phyloP scores from a whole-genome alignment of 257 asterid genomes.

The Capsicum baccatum region DNA sequence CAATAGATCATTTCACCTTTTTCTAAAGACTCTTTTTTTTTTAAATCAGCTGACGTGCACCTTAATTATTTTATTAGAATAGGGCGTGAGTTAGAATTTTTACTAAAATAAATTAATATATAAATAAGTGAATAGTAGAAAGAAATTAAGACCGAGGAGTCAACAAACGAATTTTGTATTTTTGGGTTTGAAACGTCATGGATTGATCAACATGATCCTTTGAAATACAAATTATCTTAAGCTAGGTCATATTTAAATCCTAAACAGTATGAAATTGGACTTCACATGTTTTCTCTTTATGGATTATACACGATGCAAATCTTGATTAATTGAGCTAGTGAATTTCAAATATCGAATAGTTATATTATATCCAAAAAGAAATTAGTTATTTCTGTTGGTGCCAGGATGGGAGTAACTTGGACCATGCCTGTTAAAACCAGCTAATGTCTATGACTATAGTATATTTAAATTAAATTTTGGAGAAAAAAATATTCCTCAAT shows the following conservation, averaged over 20 bases:
- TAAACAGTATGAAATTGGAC: neutral
- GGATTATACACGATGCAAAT: too few relatives aligned
- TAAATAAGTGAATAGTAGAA: too few relatives aligned
- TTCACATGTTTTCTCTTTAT: neutral
- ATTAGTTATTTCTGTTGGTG: neutral
- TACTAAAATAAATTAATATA: too few relatives aligned
- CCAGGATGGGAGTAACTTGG: constrained; percentile 29
- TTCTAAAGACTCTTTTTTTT: neutral
- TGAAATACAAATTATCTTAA: too few relatives aligned
- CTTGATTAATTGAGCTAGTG: neutral
- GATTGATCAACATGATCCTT: too few relatives aligned
- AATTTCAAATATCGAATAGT: neutral
- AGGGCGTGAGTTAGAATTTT: too few relatives aligned
- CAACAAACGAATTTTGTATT: too few relatives aligned
- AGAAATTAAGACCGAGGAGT: too few relatives aligned
- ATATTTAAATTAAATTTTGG: neutral
- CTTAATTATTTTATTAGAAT: neutral
- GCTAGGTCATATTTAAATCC: neutral
- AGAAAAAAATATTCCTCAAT: constrained; percentile 27
- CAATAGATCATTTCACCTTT: too few relatives aligned
- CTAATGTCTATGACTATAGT: neutral
- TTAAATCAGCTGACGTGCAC: fast-evolving
- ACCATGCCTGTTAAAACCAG: constrained; percentile 22
- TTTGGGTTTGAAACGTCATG: too few relatives aligned
- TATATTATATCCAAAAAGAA: neutral